Base-by-base conservation (phyloP, 768 basidiomycete genomes). In the Rhizopogon rudus region DNA sequence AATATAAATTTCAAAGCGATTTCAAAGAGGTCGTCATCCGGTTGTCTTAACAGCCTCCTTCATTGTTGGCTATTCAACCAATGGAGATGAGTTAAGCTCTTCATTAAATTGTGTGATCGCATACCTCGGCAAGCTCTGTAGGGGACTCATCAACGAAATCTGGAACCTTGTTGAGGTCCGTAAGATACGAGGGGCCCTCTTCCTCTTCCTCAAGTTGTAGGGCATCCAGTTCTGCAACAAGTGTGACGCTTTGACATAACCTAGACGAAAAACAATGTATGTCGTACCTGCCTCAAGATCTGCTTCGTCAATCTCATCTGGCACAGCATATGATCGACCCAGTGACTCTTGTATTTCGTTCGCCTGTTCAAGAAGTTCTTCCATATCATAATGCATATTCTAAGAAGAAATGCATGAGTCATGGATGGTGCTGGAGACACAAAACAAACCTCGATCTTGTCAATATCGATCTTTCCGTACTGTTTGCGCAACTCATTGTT, bases 301-400 rank as follows among this genome's bases (percentile, higher is more conserved):
- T 7, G 91, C 93, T 69, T 99, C 97, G 71, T 99, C 97, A 22
- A 99, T 78, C 69, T 98, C 97, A 61, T 99, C 97, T 14, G 97
- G 97, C 0, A 98, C 91, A 13, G 88, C 91, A 70, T 99, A 99
- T 22, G 93, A 95, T 59, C 96, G 78, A 16, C 90, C 92, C 22
- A 99, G 75, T 20, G 88, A 84, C 70, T 98, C 97, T 66, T 98
- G 96, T 56, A 99, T 93, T 70, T 99, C 97, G 65, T 98, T 98
- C 9, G 94, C 91, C 68, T 97, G 93, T 65, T 98, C 97, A 56
- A 99, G 75, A 58, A 98, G 69, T 55, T 98, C 97, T 65, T 97
- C 94, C 95, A 99, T 98, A 57, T 99, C 96, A 68, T 88, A 93
- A 68, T 99, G 96, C 65, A 98, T 92, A 63, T 77, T 87, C 95